Conservation (phyloP, 352 stramenopile genomes). For the Globisporangium canariense region DNA sequence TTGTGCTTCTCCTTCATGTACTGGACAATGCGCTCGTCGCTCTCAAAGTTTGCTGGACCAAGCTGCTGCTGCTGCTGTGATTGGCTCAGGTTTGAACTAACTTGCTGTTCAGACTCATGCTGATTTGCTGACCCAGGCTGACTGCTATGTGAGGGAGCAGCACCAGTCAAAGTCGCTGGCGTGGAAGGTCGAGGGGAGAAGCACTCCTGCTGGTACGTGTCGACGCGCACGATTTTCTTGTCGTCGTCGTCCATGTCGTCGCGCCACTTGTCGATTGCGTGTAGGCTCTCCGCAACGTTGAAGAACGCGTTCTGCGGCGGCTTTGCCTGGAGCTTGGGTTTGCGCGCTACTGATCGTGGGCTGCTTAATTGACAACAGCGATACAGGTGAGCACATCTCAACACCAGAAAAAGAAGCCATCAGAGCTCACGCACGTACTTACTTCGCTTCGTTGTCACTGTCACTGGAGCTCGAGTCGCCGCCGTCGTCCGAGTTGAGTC, state of each 20-base stretch:
- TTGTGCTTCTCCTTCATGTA: constrained; percentile 48
- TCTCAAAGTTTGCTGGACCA: constrained; percentile 39
- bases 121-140: constrained; percentile 5
- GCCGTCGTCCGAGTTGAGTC: constrained; percentile 12
- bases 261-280: constrained; percentile 73
- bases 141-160: not conserved
- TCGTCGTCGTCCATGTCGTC: constrained; percentile 61
- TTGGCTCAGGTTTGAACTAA: not conserved
- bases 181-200: constrained; percentile 18
- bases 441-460: constrained; percentile 50
- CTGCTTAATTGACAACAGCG: not conserved
- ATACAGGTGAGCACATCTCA: not conserved
- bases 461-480: constrained; percentile 43
- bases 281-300: constrained; percentile 66
- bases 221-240: constrained; percentile 20
- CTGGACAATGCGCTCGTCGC: constrained; percentile 46
- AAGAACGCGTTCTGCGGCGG: constrained; percentile 42
- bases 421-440: constrained; percentile 18
- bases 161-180: not conserved
- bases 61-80: constrained; percentile 15
- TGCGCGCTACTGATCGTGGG: not conserved
- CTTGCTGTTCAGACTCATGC: constrained; percentile 19
- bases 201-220: constrained; percentile 30
- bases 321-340: constrained; percentile 19
- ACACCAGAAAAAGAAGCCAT: not conserved